phyloP scores from a whole-genome alignment of 768 basidiomycete genomes.

The Wakefieldia striispora region DNA sequence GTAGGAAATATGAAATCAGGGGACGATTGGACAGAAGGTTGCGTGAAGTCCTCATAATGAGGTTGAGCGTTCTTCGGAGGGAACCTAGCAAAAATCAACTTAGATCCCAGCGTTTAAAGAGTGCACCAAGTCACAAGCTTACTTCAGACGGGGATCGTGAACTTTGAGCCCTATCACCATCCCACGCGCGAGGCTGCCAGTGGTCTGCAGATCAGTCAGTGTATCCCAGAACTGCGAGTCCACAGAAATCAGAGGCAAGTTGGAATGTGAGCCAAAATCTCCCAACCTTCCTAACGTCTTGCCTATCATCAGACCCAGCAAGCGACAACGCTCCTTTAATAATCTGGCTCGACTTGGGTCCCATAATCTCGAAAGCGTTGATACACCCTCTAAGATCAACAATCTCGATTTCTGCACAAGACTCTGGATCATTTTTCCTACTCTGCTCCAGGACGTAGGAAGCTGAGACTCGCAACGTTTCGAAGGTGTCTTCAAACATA shows the following conservation, averaged over 20 bases:
- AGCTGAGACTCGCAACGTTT: constrained; percentile 48
- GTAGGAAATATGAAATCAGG: constrained; percentile 49
- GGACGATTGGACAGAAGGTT: constrained; percentile 26
- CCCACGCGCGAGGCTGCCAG: constrained; percentile 67
- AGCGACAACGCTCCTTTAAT: constrained; percentile 61
- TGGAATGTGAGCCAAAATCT: neutral
- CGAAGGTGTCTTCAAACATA: constrained; percentile 55
- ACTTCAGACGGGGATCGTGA: constrained; percentile 87
- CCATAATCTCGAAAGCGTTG: constrained; percentile 87
- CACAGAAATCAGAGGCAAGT: neutral
- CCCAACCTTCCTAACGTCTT: constrained; percentile 59
- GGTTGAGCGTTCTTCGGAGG: constrained; percentile 75
- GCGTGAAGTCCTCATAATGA: constrained; percentile 22
- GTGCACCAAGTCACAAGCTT: constrained; percentile 17
- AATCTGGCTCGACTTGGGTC: constrained; percentile 78
- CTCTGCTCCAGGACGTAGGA: constrained; percentile 46
- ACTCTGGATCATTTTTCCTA: constrained; percentile 21
- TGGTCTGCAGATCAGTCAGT: constrained; percentile 57
- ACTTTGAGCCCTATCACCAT: constrained; percentile 79
- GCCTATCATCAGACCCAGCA: constrained; percentile 44
- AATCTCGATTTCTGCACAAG: constrained; percentile 51
- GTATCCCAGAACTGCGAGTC: constrained; percentile 48
- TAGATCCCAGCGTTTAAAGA: neutral
- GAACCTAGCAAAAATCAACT: constrained; percentile 48
- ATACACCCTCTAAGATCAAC: constrained; percentile 68